Base-by-base conservation (phyloP, 163 green algal genomes). In the Scenedesmus sp. region DNA sequence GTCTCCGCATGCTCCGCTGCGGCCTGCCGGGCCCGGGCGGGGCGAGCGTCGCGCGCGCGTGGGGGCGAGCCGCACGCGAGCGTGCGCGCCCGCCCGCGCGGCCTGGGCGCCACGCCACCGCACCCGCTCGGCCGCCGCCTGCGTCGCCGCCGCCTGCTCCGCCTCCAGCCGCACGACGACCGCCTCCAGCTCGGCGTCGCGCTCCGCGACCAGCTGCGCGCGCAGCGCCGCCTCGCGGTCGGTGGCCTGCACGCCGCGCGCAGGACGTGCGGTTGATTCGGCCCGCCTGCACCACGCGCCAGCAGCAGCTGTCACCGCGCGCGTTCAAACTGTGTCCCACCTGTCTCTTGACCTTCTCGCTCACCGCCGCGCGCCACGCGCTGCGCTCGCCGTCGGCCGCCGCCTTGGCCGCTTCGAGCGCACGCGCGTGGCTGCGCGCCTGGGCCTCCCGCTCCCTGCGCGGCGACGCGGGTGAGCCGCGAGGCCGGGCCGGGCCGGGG, bases 331-430 rank as follows among this genome's bases (percentile, higher is more conserved):
- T 76, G 50, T 83, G 70, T 17, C 73, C 77, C 50, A 92, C 60
- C 86, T 93, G 87, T 24, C 84, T 81, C 34, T 78, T 65, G 2
- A 90, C 81, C 10, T 87, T 83, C 82, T 93, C 88, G 10, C 86
- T 84, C 42, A 93, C 82, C 4, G 90, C 90, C 26, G 85, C 82
- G 0, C 90, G 80, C 89, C 89, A 95, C 7, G 85, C 89, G 70
- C 89, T 89, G 82, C 91, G 86, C 73, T 81, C 75, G 4, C 69
- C 62, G 24, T 29, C 47, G 20, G 60, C 60, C 13, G 60, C 28
- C 20, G 31, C 22, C 26, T 72, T 63, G n/a, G 69, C 84, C 28
- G 87, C 82, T 7, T 85, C 80, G 54, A 90, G 36, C 70, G 89
- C 86, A 6, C 77, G 73, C 1, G 60, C 34, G 7, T 74, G 60